Conservation (phyloP, 140 eudicot genomes). For the Flaveria floridana region DNA sequence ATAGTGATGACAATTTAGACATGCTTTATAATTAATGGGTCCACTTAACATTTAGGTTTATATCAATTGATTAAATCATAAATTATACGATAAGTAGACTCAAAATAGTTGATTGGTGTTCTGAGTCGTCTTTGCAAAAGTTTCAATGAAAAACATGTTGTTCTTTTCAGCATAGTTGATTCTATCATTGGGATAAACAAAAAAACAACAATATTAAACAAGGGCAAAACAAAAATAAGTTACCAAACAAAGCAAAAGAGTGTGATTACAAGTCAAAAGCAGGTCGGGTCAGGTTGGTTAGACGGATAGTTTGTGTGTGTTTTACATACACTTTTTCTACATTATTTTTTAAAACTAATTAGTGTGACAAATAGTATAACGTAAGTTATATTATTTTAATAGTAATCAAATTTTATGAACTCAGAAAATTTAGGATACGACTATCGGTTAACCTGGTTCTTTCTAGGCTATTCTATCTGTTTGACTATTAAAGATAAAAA, state of each 20-base stretch:
- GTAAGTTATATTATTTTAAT: neutral
- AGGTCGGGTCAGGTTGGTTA: neutral
- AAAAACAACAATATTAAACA: constrained; percentile 24
- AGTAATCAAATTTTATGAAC: neutral
- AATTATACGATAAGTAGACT: too few relatives aligned
- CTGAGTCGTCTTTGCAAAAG: constrained; percentile 19
- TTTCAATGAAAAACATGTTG: constrained; percentile 95
- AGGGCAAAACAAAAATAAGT: neutral
- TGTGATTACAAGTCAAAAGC: neutral
- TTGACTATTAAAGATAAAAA: neutral
- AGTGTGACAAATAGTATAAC: neutral
- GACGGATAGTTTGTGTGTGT: neutral
- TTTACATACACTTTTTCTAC: neutral
- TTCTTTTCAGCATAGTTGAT: constrained; percentile 82
- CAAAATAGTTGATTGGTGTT: too few relatives aligned
- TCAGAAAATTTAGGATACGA: neutral
- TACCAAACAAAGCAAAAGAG: neutral
- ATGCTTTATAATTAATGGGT: too few relatives aligned
- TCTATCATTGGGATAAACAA: constrained; percentile 57
- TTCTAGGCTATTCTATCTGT: neutral
- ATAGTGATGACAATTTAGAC: too few relatives aligned
- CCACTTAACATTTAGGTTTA: too few relatives aligned
- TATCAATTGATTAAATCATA: too few relatives aligned
- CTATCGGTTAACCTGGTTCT: neutral
- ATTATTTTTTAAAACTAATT: neutral